These are phyloP conservation scores for Dendrothele bispora DNA, from an alignment of 768 basidiomycete species.

Conservation along the genomic window DNA sequence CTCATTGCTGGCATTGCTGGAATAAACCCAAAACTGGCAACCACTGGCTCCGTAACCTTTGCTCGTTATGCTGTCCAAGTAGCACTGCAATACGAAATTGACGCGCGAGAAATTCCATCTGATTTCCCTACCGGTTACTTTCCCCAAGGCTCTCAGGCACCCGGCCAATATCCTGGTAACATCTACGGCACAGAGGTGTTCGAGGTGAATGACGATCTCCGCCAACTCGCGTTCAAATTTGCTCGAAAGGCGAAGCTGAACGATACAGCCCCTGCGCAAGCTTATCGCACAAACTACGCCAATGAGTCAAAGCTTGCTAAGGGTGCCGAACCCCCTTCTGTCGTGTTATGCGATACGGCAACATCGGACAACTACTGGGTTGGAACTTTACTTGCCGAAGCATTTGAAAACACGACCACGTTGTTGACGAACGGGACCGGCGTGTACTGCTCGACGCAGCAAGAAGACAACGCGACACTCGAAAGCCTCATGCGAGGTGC, in stretches of 20 bases:
- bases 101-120: constrained; percentile 32
- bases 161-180: constrained; percentile 12
- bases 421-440: constrained; percentile 31
- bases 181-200: constrained; percentile 31
- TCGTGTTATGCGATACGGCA: constrained; percentile 27
- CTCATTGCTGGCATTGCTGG: constrained; percentile 36
- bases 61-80: constrained; percentile 33
- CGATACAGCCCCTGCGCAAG: constrained; percentile 10
- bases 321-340: constrained; percentile 25
- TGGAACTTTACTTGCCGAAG: constrained; percentile 31
- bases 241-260: constrained; percentile 19
- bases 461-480: constrained; percentile 43
- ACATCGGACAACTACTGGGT: constrained; percentile 32
- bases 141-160: constrained; percentile 10
- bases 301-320: constrained; percentile 21
- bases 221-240: constrained; percentile 20
- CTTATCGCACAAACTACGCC: constrained; percentile 24
- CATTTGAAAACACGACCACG: constrained; percentile 25
- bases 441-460: constrained; percentile 31
- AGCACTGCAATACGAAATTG: constrained; percentile 34
- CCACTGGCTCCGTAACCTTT: constrained; percentile 32
- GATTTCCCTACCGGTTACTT: constrained; percentile 34
- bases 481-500: constrained; percentile 36
- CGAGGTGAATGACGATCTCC: constrained; percentile 37
- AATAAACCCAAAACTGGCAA: constrained; percentile 29